Conservation (phyloP, 1,284 basidiomycete species). For the Moniliella sp. region DNA sequence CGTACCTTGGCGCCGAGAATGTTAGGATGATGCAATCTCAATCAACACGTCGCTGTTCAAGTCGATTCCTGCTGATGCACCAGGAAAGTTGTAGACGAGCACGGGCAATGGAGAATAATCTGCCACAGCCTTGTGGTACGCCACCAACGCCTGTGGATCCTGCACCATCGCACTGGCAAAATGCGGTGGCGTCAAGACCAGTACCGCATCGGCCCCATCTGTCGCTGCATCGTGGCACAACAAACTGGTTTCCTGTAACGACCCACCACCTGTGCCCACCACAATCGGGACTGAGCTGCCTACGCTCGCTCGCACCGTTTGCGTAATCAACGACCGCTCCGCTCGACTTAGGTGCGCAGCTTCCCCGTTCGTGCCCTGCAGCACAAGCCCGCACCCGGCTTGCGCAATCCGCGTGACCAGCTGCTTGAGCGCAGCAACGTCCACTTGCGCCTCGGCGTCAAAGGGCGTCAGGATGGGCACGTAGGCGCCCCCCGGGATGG, state of each 20-base stretch:
- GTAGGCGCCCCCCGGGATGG: conserved; percentile 47
- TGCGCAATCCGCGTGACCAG: conserved; percentile 51
- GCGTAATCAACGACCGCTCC: conserved; percentile 52
- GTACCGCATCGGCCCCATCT: conserved; percentile 61
- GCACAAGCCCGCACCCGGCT: conserved; percentile 53
- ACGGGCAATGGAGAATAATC: conserved; percentile 63
- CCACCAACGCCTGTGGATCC: conserved; percentile 46
- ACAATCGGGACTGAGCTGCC: conserved; percentile 48
- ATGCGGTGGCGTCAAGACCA: conserved; percentile 65
- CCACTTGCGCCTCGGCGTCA: conserved; percentile 41
- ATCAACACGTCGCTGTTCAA: conserved; percentile 63
- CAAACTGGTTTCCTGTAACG: conserved; percentile 57
- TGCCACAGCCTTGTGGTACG: conserved; percentile 55
- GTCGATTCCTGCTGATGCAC: conserved; percentile 47
- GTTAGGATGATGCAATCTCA: conserved; percentile 64
- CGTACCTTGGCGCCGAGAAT: conserved; percentile 71
- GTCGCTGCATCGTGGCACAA: conserved; percentile 53
- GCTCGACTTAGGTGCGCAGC: conserved; percentile 55
- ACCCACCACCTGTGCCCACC: conserved; percentile 58
- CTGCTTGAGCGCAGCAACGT: conserved; percentile 49
- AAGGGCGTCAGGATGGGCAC: conserved; percentile 72
- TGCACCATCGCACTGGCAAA: conserved; percentile 52
- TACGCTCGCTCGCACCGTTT: conserved; percentile 48
- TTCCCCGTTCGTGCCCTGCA: conserved; percentile 58
- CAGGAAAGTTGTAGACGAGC: conserved; percentile 74